Evolutionary conservation across 177 flowering plant species (phyloP), one percentile per base, ranked within the genome.

Genomic region (Vitis hybrid): DNA sequence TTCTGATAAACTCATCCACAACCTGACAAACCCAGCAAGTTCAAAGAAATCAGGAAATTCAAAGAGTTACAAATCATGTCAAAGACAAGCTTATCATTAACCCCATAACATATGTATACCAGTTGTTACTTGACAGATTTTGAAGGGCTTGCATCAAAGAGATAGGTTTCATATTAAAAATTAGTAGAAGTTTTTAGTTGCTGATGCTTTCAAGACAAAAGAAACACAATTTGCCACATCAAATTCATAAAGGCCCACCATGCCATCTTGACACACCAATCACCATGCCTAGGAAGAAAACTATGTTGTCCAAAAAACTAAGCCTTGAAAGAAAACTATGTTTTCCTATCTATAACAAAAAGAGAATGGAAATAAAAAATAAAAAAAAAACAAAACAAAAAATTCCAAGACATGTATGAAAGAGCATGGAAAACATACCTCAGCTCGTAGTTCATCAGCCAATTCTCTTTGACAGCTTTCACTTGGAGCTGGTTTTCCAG

Each of bases 1-100:
- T 89, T 79, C 82, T 89, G 64, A 93, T 76, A 77, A 94, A 91
- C 77, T 94, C 98, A 78, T 94, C 97, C 1, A 96, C 97, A 70
- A 94, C 97, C 98, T 92, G 86, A 62, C 24, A 80, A 65, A 54
- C 48, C 60, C 24, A 73, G 55, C 14, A 19, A 76, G 4, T 46
- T 5, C 55, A 66, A 40, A 69, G 24, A 61, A 56, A 60, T 68
- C 24, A 77, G 59, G 18, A 19, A 18, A 10, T 19, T 40, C 18
- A 10, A 52, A 14, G 7, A 51, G 56, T 17, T 56, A 58, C 3
- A 69, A 18, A 14, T 59, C 64, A 12, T 27, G 68, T 13, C 15
- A 14, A 50, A 2, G 21, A 48, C 63, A 68, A 11, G 21, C 24
- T 11, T 7, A 60, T 8, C 64, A 57, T 57, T 57, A 14, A 17